phyloP scores from a whole-genome alignment of 2,329 filamentous ascomycete genomes.

The Aspergillus unguis region DNA sequence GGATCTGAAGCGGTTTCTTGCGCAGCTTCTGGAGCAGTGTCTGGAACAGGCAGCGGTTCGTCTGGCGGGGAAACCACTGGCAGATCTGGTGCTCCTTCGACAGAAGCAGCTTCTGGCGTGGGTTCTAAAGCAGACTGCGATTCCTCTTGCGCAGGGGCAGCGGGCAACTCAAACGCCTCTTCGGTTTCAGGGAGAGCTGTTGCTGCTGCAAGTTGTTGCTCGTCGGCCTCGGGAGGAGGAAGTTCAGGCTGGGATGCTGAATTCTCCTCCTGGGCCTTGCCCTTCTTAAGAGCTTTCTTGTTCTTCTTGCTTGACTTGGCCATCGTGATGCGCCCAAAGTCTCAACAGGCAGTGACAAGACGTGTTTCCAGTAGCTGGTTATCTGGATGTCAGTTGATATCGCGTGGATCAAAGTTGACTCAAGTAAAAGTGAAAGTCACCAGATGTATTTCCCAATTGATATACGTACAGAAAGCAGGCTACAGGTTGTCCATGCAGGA shows the following conservation, averaged over 20 bases:
- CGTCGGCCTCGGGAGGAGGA: conserved; percentile 22
- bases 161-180: conserved; percentile 2
- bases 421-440: conserved; percentile 28
- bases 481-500: conserved; percentile 18
- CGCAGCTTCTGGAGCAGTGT: conserved; percentile 1
- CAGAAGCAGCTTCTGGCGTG: background rate
- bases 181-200: conserved; percentile 8
- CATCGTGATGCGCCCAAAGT: conserved; percentile 36
- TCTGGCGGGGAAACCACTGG: no score
- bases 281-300: conserved; percentile 33
- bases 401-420: conserved; percentile 28
- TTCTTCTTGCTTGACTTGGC: conserved; percentile 29
- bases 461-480: conserved; percentile 20
- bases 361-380: conserved; percentile 35
- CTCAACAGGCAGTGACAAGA: conserved; percentile 18
- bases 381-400: conserved; percentile 24
- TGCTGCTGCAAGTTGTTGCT: conserved; percentile 14
- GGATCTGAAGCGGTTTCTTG: conserved; percentile 6
- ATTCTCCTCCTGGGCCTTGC: conserved; percentile 30
- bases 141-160: conserved; percentile 5
- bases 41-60: background rate
- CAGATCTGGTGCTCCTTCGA: no score
- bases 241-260: conserved; percentile 25
- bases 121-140: conserved; percentile 6
- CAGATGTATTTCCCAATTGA: conserved; percentile 31